Conservation (phyloP, 805 yeast species). For the Sungouiella thailandica region DNA sequence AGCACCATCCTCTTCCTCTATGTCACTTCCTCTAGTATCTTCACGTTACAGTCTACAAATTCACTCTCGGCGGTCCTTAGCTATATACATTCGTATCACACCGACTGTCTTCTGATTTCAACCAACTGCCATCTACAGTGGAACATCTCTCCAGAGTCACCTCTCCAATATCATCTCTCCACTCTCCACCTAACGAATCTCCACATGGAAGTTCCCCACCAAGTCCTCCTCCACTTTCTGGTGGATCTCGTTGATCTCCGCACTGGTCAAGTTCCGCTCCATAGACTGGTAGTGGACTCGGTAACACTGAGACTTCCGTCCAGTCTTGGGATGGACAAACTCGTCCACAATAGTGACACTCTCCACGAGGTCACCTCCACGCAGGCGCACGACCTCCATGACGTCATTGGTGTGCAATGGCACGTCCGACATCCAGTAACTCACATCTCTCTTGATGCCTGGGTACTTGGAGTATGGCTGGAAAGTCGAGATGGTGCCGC, state of each 20-base stretch:
- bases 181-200: constrained; percentile 46
- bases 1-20: too few relatives aligned
- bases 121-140: too few relatives aligned
- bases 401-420: constrained; percentile 79
- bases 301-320: constrained; percentile 75
- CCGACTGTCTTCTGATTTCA: too few relatives aligned
- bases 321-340: constrained; percentile 80
- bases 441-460: constrained; percentile 77
- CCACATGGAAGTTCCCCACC: constrained; percentile 47
- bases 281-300: constrained; percentile 90
- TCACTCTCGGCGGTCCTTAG: too few relatives aligned
- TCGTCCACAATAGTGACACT: constrained; percentile 77
- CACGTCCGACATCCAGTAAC: constrained; percentile 76
- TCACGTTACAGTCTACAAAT: too few relatives aligned
- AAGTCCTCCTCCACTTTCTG: constrained; percentile 58
- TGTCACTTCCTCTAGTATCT: too few relatives aligned
- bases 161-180: too few relatives aligned
- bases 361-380: constrained; percentile 86
- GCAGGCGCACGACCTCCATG: constrained; percentile 84
- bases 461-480: constrained; percentile 90
- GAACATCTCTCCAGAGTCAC: too few relatives aligned
- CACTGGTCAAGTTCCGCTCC: constrained; percentile 87
- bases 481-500: constrained; percentile 65
- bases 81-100: too few relatives aligned
- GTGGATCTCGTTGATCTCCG: constrained; percentile 76